Conservation (phyloP, 2,329 filamentous ascomycete genomes). For the Ceratocystis colombiana region DNA sequence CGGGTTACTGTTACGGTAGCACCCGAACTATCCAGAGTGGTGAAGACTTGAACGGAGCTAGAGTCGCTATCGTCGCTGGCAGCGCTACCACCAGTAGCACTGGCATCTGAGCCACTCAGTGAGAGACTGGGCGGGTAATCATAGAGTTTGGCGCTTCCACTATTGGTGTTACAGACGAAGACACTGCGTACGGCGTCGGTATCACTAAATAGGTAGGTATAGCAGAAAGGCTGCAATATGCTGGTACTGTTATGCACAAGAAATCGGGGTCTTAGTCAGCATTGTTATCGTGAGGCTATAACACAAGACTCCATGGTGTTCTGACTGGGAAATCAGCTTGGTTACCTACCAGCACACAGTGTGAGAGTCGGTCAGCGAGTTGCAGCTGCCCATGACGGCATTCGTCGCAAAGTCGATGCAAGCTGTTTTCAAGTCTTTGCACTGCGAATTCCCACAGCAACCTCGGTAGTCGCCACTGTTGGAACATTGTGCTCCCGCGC, state of each 20-base stretch:
- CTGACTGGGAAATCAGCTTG: background rate
- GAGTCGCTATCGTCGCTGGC: slow-evolving; percentile 13
- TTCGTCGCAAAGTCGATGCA: slow-evolving; percentile 31
- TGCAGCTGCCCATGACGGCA: slow-evolving; percentile 29
- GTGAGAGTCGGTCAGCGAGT: slow-evolving; percentile 30
- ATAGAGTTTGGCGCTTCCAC: slow-evolving; percentile 30
- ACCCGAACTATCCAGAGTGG: slow-evolving; percentile 12
- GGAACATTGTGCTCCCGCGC: slow-evolving; percentile 31
- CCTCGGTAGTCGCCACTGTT: slow-evolving; percentile 29
- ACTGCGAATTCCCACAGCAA: slow-evolving; percentile 31
- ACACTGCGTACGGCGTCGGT: slow-evolving; percentile 25
- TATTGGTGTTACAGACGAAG: slow-evolving; percentile 29
- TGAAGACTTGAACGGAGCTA: slow-evolving; percentile 21
- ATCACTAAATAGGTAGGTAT: slow-evolving; percentile 30
- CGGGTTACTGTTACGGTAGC: slow-evolving; percentile 7
- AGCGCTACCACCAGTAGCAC: background rate
- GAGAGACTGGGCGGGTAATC: slow-evolving; percentile 29
- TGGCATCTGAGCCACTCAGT: slow-evolving; percentile 26
- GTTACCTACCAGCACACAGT: slow-evolving; percentile 33
- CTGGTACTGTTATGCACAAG: slow-evolving; percentile 25
- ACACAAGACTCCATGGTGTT: no score
- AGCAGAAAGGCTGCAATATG: slow-evolving; percentile 28
- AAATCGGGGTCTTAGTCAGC: slow-evolving; percentile 20
- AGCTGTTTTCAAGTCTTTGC: slow-evolving; percentile 31
- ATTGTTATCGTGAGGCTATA: background rate